Evolutionary conservation across 2,329 filamentous ascomycete species (phyloP), one percentile per base, ranked within the genome.

Genomic region (Alternaria sp.): DNA sequence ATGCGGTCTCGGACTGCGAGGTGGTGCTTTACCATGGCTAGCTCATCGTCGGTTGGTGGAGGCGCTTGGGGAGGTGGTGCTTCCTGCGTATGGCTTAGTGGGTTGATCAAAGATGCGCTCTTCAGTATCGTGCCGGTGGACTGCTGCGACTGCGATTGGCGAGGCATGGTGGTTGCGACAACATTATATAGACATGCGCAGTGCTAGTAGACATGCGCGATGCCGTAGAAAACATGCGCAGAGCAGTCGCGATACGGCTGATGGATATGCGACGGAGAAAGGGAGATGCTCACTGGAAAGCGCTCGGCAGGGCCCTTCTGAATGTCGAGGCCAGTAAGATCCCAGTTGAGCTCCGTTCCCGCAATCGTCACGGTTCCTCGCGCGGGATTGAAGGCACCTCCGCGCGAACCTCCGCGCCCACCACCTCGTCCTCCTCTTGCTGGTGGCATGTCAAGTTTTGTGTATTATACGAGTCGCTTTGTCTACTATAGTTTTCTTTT

Each of bases 1-100:
- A 87, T 84, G 47, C 82, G 82, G 50, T 86, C 84, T 66, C 86
- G 86, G 5, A 89, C 77, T 2, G 76, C 76, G 8, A 86, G 83
- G 71, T 86, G 87, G 61, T 83, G 75, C 55, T 84, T 80, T 54
- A 88, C 81, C 64, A 84, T 80, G 5, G 72, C 72, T 59, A 80
- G 79, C 78, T 89, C 88, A 51, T 71, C 65, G 10, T 70, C 68
- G 43, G 77, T 79, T n/a, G 84, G 75, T 14, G 83, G 76, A 15
- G 78, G 70, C 9, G 82, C 77, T 59, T 77, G 75, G 11, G 75
- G 77, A 61, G 75, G 80, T 47, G 73, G 75, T 41, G 75, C 71
- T 67, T 71, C 70, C 77, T 77, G 71, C 58, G 45, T 37, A 43
- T 26, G 60, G 68, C 44, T 76, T 67, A 78, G 75, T 58, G 59